Percentiles rank a stretch among this genome's conserved stretches.
phyloP scores from a whole-genome alignment of 2,329 filamentous ascomycete species.

The Zasmidium cellare region DNA sequence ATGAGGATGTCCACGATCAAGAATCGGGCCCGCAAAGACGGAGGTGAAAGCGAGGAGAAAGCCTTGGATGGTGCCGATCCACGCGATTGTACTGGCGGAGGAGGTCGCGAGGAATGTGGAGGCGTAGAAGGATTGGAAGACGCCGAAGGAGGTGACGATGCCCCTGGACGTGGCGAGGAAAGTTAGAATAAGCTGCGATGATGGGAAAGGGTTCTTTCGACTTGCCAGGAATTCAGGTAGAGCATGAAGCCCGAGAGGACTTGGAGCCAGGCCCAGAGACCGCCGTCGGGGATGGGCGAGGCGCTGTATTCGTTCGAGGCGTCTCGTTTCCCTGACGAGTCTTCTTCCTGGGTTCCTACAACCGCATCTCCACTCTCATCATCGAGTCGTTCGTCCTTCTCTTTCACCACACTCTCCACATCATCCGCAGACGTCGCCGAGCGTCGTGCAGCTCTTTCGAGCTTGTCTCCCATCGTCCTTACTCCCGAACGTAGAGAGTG shows the following conservation, averaged over 20 bases:
- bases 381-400: neutral
- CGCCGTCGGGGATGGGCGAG: constrained; percentile 40
- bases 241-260: constrained; percentile 46
- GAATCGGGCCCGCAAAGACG: constrained; percentile 51
- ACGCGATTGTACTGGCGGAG: constrained; percentile 40
- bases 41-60: constrained; percentile 52
- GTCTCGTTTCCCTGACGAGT: neutral
- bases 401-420: neutral
- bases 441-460: no score
- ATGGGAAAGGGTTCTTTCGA: neutral
- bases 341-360: neutral
- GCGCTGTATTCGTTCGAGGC: neutral
- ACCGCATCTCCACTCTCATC: neutral
- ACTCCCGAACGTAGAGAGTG: no score
- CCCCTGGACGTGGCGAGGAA: constrained; percentile 18
- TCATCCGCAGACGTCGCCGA: neutral
- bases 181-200: neutral
- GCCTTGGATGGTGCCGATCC: constrained; percentile 52
- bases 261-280: constrained; percentile 47
- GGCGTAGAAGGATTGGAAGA: constrained; percentile 52
- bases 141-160: constrained; percentile 33
- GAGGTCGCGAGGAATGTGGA: neutral
- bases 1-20: constrained; percentile 49
- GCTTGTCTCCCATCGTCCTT: no score
- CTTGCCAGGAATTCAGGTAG: constrained; percentile 45